Conservation (phyloP, 768 basidiomycete species). For the Crucibulum laeve region DNA sequence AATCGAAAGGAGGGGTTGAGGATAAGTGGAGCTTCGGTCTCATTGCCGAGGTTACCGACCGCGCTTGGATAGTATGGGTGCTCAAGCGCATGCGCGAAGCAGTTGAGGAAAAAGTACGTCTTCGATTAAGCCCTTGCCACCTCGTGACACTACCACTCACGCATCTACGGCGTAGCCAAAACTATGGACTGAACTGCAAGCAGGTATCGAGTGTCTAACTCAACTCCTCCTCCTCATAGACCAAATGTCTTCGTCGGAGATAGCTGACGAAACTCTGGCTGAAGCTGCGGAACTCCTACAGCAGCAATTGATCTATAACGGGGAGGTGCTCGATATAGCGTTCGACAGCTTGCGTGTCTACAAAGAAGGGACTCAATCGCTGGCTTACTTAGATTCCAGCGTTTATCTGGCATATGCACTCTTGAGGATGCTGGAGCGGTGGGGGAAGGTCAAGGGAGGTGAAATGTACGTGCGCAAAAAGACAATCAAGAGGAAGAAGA, state of each 20-base stretch:
- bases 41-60: conserved; percentile 82
- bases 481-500: conserved; percentile 49
- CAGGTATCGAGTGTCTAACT: conserved; percentile 90
- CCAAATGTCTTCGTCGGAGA: conserved; percentile 58
- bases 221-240: conserved; percentile 90
- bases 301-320: conserved; percentile 92
- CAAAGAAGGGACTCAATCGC: conserved; percentile 72
- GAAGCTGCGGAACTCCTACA: conserved; percentile 82
- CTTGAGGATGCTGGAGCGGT: conserved; percentile 86
- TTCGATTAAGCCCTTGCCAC: conserved; percentile 7
- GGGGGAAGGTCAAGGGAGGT: conserved; percentile 66
- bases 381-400: conserved; percentile 84
- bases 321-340: conserved; percentile 87
- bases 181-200: conserved; percentile 90
- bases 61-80: conserved; percentile 88
- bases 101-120: conserved; percentile 82
- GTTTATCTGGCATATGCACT: conserved; percentile 81
- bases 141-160: conserved; percentile 3
- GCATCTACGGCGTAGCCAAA: conserved; percentile 62
- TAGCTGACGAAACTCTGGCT: conserved; percentile 40
- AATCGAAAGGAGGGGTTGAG: conserved; percentile 16
- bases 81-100: conserved; percentile 84
- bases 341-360: conserved; percentile 74
- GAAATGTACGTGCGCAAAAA: conserved; percentile 78
- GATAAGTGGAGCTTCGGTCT: conserved; percentile 63